Conservation (phyloP, 306 rosid species). For the Cyamopsis tetragonoloba region DNA sequence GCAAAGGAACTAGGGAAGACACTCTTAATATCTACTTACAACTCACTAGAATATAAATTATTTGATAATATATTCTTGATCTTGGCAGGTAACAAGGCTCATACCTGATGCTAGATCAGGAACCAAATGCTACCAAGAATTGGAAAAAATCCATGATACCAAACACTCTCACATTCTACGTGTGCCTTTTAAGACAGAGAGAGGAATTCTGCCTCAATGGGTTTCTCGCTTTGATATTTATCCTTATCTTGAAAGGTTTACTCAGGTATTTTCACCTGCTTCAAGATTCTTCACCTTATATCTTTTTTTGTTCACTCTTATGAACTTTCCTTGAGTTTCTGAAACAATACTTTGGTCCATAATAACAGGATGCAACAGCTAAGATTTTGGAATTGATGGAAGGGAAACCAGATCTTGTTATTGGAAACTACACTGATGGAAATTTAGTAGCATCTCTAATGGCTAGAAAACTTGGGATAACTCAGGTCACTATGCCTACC, state of each 20-base stretch:
- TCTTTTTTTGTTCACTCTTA: neutral
- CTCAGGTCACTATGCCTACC: constrained; percentile 50
- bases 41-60: neutral
- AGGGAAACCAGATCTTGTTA: constrained; percentile 76
- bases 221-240: constrained; percentile 91
- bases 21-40: neutral
- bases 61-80: neutral
- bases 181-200: constrained; percentile 70
- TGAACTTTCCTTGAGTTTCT: constrained; percentile 8
- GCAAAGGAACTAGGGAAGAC: neutral
- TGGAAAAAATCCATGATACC: constrained; percentile 68
- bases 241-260: constrained; percentile 80
- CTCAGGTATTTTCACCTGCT: constrained; percentile 46
- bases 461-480: constrained; percentile 81
- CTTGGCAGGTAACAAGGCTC: constrained; percentile 67
- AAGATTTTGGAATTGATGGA: constrained; percentile 65
- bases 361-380: constrained; percentile 60
- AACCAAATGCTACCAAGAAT: constrained; percentile 76
- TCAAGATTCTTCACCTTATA: neutral
- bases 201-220: constrained; percentile 64
- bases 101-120: constrained; percentile 90
- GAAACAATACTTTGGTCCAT: neutral
- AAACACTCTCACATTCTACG: constrained; percentile 75
- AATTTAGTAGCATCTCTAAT: constrained; percentile 82
- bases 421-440: constrained; percentile 94